Evolutionary conservation across 768 basidiomycete species (phyloP).

Genomic region (Calvatia gigantea): DNA sequence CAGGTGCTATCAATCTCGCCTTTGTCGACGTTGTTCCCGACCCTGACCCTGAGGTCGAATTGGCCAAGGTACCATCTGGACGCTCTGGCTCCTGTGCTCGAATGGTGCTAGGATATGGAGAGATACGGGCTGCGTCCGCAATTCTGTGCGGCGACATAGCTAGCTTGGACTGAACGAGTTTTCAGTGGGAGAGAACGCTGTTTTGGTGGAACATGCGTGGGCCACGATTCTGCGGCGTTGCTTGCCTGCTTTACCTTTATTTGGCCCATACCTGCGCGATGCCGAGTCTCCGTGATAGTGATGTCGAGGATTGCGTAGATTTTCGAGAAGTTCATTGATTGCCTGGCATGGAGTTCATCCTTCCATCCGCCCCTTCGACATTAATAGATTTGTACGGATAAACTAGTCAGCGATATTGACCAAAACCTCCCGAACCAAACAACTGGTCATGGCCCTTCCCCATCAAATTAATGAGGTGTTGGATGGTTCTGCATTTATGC

Average conservation of each 20-base stretch:
- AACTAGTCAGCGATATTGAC: constrained; percentile 3
- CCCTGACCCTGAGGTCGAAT: background rate
- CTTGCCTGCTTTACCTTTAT: constrained; percentile 30
- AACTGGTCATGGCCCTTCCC: background rate
- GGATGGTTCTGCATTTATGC: too few species aligned
- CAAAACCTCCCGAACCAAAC: background rate
- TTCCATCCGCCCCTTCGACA: background rate
- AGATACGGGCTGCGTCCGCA: constrained; percentile 48
- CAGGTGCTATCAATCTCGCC: constrained; percentile 9
- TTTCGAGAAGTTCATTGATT: background rate
- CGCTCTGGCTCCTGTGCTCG: constrained; percentile 35
- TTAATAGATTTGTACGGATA: constrained; percentile 2
- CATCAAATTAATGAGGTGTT: background rate
- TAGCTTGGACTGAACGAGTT: constrained; percentile 25
- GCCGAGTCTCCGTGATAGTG: constrained; percentile 1
- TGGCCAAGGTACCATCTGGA: constrained; percentile 31
- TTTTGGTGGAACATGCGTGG: constrained; percentile 32
- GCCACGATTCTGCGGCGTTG: constrained; percentile 36
- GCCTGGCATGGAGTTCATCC: background rate
- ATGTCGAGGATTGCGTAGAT: background rate
- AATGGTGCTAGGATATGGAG: constrained; percentile 57
- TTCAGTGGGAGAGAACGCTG: constrained; percentile 30
- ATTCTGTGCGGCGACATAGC: constrained; percentile 40
- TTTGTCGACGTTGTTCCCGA: constrained; percentile 8
- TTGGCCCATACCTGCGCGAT: constrained; percentile 17